Evolutionary conservation across 2,329 filamentous ascomycete species (phyloP), one percentile per base, ranked within the genome.

Genomic region (Neocatenulostroma microsporum): DNA sequence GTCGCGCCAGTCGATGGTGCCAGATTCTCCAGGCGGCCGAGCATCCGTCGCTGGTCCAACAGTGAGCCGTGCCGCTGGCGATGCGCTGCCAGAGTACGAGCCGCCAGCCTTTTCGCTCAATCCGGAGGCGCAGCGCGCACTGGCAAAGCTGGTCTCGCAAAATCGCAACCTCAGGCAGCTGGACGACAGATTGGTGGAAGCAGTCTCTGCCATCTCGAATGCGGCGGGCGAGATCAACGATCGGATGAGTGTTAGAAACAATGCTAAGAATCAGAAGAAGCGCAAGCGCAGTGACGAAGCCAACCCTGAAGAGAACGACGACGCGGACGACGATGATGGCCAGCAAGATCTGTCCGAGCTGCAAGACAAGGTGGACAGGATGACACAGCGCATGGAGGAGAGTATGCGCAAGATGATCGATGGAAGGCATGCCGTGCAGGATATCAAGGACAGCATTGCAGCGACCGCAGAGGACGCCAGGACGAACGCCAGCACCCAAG

Each of bases 341-440:
- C 62, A 64, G 15, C 53, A 58, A 18, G 60, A 63, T 37, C 45
- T 73, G 30, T 55, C 58, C 8, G 54, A 62, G 20, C 47, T 65
- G 36, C 41, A 60, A 38, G 56, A 60, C 14, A 62, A 67, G 38
- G 73, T 78, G 2, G 61, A 69, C 12, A 55, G 58, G 3, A 60
- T 74, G 47, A 80, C 75, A 1, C 55, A 58, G 19, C 63, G 67
- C 34, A 64, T 81, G 51, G 79, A 83, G 46, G 63, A 69, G 50
- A 65, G 62, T 30, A 69, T 81, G 51, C 67, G 78, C 12, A 61
- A 66, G 10, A 56, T 76, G 32, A 72, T 82, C 40, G 79, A 83
- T 56, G 64, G 65, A 7, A 63, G 70, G 39, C 60, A 67, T 7
- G 67, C 63, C 40, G 54, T 74, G 11, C 56, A 65, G 37, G 51